phyloP scores from a whole-genome alignment of 1,284 basidiomycete genomes.

The Waitea zeae region DNA sequence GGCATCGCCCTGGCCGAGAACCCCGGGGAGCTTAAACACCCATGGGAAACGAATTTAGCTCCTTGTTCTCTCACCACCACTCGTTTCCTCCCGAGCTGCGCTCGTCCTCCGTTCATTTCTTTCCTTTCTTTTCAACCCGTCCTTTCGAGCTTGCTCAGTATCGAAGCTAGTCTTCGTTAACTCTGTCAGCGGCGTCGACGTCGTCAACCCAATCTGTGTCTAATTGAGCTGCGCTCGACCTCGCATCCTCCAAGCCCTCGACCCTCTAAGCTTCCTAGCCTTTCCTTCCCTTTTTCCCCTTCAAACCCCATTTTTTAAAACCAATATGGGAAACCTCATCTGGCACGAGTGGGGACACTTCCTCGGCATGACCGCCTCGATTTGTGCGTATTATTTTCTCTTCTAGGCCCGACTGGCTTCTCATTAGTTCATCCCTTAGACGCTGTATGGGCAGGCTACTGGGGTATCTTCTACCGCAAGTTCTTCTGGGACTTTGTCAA shows the following conservation, averaged over 20 bases:
- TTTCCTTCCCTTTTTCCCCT: not conserved
- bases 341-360: slow-evolving; percentile 70
- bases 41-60: too few relatives aligned
- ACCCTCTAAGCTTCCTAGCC: too few relatives aligned
- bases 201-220: too few relatives aligned
- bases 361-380: slow-evolving; percentile 51
- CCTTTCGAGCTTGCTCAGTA: too few relatives aligned
- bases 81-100: slow-evolving; percentile 26
- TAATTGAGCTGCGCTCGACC: slow-evolving; percentile 12
- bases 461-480: slow-evolving; percentile 69
- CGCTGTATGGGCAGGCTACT: slow-evolving; percentile 64
- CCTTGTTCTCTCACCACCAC: too few relatives aligned
- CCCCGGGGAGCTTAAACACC: too few relatives aligned
- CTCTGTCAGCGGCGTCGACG: too few relatives aligned
- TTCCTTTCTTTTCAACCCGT: slow-evolving; percentile 12
- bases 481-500: slow-evolving; percentile 81
- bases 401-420: slow-evolving; percentile 5
- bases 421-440: slow-evolving; percentile 24
- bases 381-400: slow-evolving; percentile 37
- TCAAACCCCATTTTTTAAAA: slow-evolving; percentile 1
- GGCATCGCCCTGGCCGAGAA: too few relatives aligned
- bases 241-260: slow-evolving; percentile 8
- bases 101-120: slow-evolving; percentile 19
- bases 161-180: too few relatives aligned
- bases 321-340: slow-evolving; percentile 61